These are phyloP conservation scores for Pythium guiyangense DNA, from an alignment of 352 stramenopile genomes.

Conservation along the genomic window DNA sequence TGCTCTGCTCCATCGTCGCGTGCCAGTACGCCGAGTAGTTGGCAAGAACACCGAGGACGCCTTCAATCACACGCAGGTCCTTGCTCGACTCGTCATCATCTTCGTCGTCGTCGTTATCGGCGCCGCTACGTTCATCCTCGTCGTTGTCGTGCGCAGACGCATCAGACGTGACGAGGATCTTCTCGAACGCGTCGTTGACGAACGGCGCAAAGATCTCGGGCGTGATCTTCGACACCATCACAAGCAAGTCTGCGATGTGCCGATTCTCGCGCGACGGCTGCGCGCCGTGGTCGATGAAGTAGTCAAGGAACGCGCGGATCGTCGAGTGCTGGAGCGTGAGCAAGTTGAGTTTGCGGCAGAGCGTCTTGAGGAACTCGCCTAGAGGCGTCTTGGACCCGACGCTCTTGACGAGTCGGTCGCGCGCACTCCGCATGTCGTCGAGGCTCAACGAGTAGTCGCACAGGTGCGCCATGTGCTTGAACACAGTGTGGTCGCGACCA, in stretches of 20 bases:
- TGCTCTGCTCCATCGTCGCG: slow-evolving; percentile 8
- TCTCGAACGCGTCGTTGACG: slow-evolving; percentile 41
- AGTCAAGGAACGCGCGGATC: slow-evolving; percentile 29
- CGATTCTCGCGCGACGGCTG: slow-evolving; percentile 41
- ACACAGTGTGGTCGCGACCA: slow-evolving; percentile 78
- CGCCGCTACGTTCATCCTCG: not conserved
- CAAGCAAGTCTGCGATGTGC: slow-evolving; percentile 45
- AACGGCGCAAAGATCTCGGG: slow-evolving; percentile 51
- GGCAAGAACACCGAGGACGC: slow-evolving; percentile 40
- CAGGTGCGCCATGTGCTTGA: slow-evolving; percentile 65
- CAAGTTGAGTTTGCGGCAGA: slow-evolving; percentile 77
- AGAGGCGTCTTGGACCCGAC: slow-evolving; percentile 76
- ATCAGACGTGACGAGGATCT: slow-evolving; percentile 32
- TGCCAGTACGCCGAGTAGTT: slow-evolving; percentile 54
- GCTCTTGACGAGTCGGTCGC: slow-evolving; percentile 70
- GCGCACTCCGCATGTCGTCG: slow-evolving; percentile 35
- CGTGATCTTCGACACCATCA: slow-evolving; percentile 40
- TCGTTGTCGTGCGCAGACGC: slow-evolving; percentile 3
- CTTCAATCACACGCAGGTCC: slow-evolving; percentile 46
- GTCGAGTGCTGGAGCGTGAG: slow-evolving; percentile 56
- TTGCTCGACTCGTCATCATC: slow-evolving; percentile 28
- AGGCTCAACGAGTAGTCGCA: slow-evolving; percentile 48
- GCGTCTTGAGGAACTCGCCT: slow-evolving; percentile 74
- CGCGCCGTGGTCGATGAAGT: slow-evolving; percentile 26
- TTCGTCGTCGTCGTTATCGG: slow-evolving; percentile 22